phyloP scores from a whole-genome alignment of 768 basidiomycete species.

The Daedalea quercina region DNA sequence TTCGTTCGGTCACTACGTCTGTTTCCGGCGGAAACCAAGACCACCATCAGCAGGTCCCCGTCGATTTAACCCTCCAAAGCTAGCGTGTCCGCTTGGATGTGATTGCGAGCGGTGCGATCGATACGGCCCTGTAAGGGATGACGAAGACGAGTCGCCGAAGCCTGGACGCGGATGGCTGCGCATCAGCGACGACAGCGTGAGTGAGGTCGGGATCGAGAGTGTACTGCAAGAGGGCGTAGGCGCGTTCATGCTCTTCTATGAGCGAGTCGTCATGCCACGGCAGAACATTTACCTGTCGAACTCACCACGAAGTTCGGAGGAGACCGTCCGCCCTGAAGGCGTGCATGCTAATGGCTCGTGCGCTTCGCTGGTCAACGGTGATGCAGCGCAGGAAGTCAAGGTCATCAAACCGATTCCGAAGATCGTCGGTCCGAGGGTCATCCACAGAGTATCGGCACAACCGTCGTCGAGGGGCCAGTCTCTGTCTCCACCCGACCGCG shows the following conservation, averaged over 20 bases:
- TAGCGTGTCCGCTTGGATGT: slow-evolving; percentile 38
- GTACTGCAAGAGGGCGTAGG: slow-evolving; percentile 73
- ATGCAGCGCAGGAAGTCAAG: background rate
- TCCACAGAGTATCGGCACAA: slow-evolving; percentile 18
- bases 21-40: slow-evolving; percentile 78
- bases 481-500: slow-evolving; percentile 10
- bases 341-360: slow-evolving; percentile 28
- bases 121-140: slow-evolving; percentile 54
- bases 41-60: slow-evolving; percentile 30
- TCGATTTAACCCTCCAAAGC: slow-evolving; percentile 33
- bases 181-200: slow-evolving; percentile 80
- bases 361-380: background rate
- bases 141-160: slow-evolving; percentile 31
- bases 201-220: slow-evolving; percentile 66
- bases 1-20: slow-evolving; percentile 92
- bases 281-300: slow-evolving; percentile 7
- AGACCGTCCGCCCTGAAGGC: slow-evolving; percentile 48
- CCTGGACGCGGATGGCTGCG: slow-evolving; percentile 77
- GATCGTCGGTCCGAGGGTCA: slow-evolving; percentile 9
- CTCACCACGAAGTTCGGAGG: slow-evolving; percentile 49
- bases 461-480: slow-evolving; percentile 9
- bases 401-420: background rate
- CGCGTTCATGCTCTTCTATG: slow-evolving; percentile 93
- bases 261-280: slow-evolving; percentile 42
- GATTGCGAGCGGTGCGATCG: slow-evolving; percentile 38